Conservation (phyloP, 805 yeast genomes). For the Kodamaea nitidulidarum region DNA sequence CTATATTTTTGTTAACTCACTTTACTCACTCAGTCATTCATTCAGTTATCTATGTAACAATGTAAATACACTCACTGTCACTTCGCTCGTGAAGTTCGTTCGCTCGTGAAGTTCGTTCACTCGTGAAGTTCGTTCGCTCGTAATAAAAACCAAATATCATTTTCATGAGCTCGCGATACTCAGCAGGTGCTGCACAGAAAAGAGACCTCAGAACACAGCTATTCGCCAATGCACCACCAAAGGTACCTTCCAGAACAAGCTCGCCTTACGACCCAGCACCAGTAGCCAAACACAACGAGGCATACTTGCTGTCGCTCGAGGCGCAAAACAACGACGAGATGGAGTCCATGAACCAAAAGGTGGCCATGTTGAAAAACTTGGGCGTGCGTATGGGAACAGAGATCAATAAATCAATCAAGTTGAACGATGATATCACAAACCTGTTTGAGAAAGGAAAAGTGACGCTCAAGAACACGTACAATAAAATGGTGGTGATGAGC, state of each 20-base stretch:
- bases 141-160: too few species aligned
- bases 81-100: too few species aligned
- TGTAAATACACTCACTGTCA: too few species aligned
- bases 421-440: conserved; percentile 41
- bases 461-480: conserved; percentile 40
- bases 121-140: too few species aligned
- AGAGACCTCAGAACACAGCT: conserved; percentile 41
- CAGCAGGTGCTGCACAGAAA: conserved; percentile 31
- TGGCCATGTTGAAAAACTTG: conserved; percentile 37
- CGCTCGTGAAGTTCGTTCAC: too few species aligned
- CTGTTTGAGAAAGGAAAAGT: conserved; percentile 37
- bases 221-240: conserved; percentile 22
- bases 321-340: conserved; percentile 41
- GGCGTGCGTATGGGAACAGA: conserved; percentile 43
- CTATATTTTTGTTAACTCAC: too few species aligned
- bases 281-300: conserved; percentile 40
- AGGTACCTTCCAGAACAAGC: conserved; percentile 20
- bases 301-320: conserved; percentile 40
- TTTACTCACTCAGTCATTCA: too few species aligned
- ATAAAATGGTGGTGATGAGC: conserved; percentile 43
- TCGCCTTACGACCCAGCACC: conserved; percentile 37
- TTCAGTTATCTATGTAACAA: too few species aligned
- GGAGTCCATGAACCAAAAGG: conserved; percentile 39
- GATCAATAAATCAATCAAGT: conserved; percentile 36
- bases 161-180: conserved; percentile 14